Percentiles rank a stretch among this genome's conserved stretches.
phyloP scores from a whole-genome alignment of 495 filamentous ascomycete species.

The Penicillium malachiteum region DNA sequence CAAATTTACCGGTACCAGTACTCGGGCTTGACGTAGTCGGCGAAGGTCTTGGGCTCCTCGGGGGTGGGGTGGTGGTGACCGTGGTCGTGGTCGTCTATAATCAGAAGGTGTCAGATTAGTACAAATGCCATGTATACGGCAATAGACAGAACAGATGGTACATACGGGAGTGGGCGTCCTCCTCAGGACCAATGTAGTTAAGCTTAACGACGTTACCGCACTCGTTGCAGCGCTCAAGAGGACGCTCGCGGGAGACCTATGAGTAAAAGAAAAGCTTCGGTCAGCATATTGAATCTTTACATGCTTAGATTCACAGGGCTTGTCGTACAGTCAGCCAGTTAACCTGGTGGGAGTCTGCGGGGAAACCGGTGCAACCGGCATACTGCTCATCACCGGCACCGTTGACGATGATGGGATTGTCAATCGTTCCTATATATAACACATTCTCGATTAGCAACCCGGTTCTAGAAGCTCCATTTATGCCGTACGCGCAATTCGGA shows the following conservation, averaged over 20 bases:
- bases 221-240: conserved; percentile 89
- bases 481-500: background rate
- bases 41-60: conserved; percentile 87
- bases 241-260: conserved; percentile 84
- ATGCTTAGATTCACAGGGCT: background rate
- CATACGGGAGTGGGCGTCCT: conserved; percentile 60
- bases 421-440: conserved; percentile 67
- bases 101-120: conserved; percentile 4
- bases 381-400: conserved; percentile 95
- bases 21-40: conserved; percentile 87
- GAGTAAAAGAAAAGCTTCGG: background rate
- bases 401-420: conserved; percentile 85
- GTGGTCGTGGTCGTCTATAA: conserved; percentile 48
- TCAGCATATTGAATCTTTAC: background rate
- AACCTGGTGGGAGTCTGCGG: conserved; percentile 85
- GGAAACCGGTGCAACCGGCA: conserved; percentile 91
- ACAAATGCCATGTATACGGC: background rate
- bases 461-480: background rate
- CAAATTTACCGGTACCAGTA: conserved; percentile 71
- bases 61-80: conserved; percentile 54
- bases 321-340: conserved; percentile 84
- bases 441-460: conserved; percentile 8
- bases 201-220: conserved; percentile 96
- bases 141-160: conserved; percentile 4
- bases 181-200: conserved; percentile 85